A percentile compares a stretch with the other conserved stretches of the same genome.
These are phyloP conservation scores for Exophiala sp. DNA, from an alignment of 2,329 filamentous ascomycete species.

Conservation along the genomic window DNA sequence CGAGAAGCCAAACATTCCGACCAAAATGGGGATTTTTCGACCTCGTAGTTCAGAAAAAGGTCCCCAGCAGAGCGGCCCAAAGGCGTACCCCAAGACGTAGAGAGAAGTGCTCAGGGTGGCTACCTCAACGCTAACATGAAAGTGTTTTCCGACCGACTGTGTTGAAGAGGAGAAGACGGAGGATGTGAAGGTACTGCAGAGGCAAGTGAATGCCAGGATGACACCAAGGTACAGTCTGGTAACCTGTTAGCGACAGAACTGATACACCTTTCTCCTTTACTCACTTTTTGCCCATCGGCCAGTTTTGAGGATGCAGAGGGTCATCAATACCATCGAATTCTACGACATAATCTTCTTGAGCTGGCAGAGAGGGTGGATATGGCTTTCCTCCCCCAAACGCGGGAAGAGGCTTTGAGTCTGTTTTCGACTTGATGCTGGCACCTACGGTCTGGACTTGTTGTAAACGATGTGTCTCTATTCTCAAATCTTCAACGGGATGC, in stretches of 20 bases:
- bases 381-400: conserved; percentile 51
- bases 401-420: conserved; percentile 34
- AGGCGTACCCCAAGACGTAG: conserved; percentile 45
- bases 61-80: conserved; percentile 47
- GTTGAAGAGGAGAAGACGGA: conserved; percentile 66
- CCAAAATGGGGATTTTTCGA: conserved; percentile 44
- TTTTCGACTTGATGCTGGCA: conserved; percentile 31
- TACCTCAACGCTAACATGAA: conserved; percentile 48
- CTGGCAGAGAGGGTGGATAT: conserved; percentile 51
- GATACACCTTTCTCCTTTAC: neutral
- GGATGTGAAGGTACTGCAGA: conserved; percentile 49
- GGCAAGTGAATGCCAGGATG: conserved; percentile 28
- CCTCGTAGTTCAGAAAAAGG: conserved; percentile 50
- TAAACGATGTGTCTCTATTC: conserved; percentile 29
- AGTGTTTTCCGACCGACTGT: conserved; percentile 50
- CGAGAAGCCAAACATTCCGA: conserved; percentile 48
- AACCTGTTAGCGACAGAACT: neutral
- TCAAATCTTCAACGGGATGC: conserved; percentile 27
- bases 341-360: conserved; percentile 56
- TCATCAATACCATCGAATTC: conserved; percentile 79
- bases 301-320: conserved; percentile 81
- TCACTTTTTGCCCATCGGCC: conserved; percentile 67
- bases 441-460: conserved; percentile 42
- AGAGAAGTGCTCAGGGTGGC: conserved; percentile 38
- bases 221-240: conserved; percentile 21